Evolutionary conservation across 345 rosid species (phyloP), one percentile per base, ranked within the genome.

Genomic region (Gossypium raimondii): DNA sequence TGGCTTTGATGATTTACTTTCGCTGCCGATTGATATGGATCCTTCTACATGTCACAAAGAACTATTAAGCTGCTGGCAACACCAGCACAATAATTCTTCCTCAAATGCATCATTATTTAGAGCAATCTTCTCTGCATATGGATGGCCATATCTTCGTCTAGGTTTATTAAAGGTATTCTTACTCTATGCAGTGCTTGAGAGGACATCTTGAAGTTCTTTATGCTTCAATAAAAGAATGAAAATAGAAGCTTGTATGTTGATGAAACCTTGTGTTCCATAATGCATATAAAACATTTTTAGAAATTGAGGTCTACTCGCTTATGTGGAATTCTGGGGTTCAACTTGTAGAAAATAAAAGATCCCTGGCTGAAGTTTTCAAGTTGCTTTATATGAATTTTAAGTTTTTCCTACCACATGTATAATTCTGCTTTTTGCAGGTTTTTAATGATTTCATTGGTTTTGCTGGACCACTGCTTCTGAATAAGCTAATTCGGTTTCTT

Each of bases 381-480:
- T 67, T 48, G 72, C 57, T 48, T 22, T 48, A 22, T 67, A 22
- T 47, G 57, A 67, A 67, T 13, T 67, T 65, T 45, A 45, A 45
- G 41, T 67, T 47, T 58, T 47, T 67, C 38, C 3, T 18, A 38
- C 55, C 56, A 7, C 16, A 29, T 52, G 0, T 70, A 66, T 51
- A 65, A 62, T 56, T 71, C 62, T 58, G 68, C 56, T 22, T 79
- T 64, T 73, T 82, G 27, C 87, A 94, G 98, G 90, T 87, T 70
- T 78, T 92, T 61, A 92, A 92, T 81, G 98, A 94, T 79, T 86
- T 87, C 70, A 77, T 94, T 34, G 92, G 94, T 77, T 92, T 94
- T 85, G 89, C 80, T 7, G 96, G 90, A 78, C 98, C 98, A 2
- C 81, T 94, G 75, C 89, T 94, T 59, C 96, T 92, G 73, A 94